These are phyloP conservation scores for Azolla pinnata DNA, from an alignment of 75 land plant species.

Conservation along the genomic window DNA sequence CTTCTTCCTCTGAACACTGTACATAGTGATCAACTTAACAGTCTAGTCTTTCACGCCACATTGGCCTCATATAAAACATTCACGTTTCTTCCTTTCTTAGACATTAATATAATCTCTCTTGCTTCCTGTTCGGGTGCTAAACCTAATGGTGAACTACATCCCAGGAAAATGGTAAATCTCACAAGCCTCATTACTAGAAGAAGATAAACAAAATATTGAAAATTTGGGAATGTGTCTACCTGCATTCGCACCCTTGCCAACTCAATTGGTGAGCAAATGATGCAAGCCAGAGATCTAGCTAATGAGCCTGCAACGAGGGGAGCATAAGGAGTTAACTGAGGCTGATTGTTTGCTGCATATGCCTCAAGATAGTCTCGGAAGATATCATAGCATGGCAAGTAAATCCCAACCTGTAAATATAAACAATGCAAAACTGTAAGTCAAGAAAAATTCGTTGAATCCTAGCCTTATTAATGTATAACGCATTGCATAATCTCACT, in stretches of 20 bases:
- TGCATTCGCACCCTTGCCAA: constrained; percentile 96
- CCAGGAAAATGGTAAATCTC: too few relatives aligned
- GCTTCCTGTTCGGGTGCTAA: too few relatives aligned
- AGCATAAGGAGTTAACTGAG: constrained; percentile 52
- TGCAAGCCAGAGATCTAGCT: constrained; percentile 83
- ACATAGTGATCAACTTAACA: too few relatives aligned
- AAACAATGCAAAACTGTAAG: background rate
- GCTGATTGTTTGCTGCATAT: constrained; percentile 33
- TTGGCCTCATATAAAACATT: too few relatives aligned
- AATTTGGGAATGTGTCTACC: too few relatives aligned
- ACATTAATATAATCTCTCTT: too few relatives aligned
- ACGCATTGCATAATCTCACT: constrained; percentile 30
- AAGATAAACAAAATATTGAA: too few relatives aligned
- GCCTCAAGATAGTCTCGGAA: constrained; percentile 64
- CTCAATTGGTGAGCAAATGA: constrained; percentile 86
- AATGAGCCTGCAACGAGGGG: constrained; percentile 83
- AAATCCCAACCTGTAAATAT: constrained; percentile 78
- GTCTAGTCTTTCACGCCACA: too few relatives aligned
- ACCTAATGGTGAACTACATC: too few relatives aligned
- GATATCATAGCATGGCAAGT: constrained; percentile 91
- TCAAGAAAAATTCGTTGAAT: background rate
- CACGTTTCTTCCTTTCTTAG: too few relatives aligned
- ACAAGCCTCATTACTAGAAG: too few relatives aligned
- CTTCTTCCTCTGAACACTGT: too few relatives aligned
- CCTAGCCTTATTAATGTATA: background rate